phyloP scores from a whole-genome alignment of 768 basidiomycete genomes.

The Mrakia hoshinonis region DNA sequence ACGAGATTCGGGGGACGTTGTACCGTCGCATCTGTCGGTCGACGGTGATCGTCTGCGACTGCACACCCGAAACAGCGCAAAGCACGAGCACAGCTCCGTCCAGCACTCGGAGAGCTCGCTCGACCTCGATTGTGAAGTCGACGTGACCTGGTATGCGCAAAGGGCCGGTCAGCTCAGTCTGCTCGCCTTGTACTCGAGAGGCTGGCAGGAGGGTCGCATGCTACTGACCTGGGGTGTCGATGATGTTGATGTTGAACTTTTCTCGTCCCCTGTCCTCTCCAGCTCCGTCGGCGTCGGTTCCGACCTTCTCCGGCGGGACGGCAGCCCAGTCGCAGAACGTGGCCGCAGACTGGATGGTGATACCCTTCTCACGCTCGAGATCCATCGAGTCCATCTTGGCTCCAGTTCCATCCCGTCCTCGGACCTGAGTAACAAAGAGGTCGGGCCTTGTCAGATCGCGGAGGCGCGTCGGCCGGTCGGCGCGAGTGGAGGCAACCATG shows the following conservation, averaged over 20 bases:
- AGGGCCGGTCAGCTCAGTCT: background rate
- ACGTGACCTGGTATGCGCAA: conserved; percentile 64
- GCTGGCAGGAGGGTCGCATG: background rate
- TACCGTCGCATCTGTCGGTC: conserved; percentile 98
- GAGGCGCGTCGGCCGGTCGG: background rate
- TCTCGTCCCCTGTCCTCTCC: conserved; percentile 50
- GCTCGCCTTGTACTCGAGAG: background rate
- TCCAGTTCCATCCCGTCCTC: conserved; percentile 88
- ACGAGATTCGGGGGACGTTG: conserved; percentile 87
- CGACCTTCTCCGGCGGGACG: conserved; percentile 47
- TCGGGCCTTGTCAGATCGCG: background rate
- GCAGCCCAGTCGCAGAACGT: conserved; percentile 97
- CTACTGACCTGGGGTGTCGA: conserved; percentile 82
- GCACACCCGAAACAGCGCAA: conserved; percentile 94
- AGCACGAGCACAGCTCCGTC: conserved; percentile 94
- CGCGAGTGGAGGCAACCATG: background rate
- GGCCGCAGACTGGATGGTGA: conserved; percentile 97
- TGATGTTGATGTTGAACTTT: conserved; percentile 85
- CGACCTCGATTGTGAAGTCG: conserved; percentile 98
- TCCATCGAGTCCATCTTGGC: conserved; percentile 99
- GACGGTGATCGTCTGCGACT: conserved; percentile 96
- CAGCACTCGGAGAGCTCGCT: conserved; percentile 86
- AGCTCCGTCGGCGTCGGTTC: conserved; percentile 27
- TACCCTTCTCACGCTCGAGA: conserved; percentile 94
- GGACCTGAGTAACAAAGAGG: conserved; percentile 50